phyloP scores from a whole-genome alignment of 2,329 filamentous ascomycete genomes.

The Alternaria panax region DNA sequence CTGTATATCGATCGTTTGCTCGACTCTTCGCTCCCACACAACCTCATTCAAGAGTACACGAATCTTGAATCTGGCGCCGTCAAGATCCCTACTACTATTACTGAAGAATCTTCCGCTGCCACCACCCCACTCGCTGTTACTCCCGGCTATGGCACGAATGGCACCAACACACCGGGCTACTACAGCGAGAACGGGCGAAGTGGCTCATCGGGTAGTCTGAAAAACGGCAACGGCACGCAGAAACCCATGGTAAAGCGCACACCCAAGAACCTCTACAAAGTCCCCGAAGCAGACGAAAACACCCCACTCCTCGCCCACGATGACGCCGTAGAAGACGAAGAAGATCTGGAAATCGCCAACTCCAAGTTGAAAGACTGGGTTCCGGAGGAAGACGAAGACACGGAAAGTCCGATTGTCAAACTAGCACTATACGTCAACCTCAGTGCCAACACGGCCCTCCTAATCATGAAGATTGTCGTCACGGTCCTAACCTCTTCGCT shows the following conservation, averaged over 20 bases:
- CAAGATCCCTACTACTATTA: constrained; percentile 75
- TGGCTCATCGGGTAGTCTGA: constrained; percentile 17
- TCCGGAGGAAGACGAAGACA: constrained; percentile 73
- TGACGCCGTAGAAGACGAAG: constrained; percentile 49
- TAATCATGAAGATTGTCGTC: constrained; percentile 79
- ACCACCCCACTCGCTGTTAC: constrained; percentile 27
- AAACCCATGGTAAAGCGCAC: constrained; percentile 59
- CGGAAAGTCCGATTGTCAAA: constrained; percentile 77
- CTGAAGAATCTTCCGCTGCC: constrained; percentile 65
- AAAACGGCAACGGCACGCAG: constrained; percentile 39
- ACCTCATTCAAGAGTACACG: constrained; percentile 89
- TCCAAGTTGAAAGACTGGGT: constrained; percentile 72
- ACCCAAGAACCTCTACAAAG: constrained; percentile 84
- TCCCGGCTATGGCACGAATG: constrained; percentile 9
- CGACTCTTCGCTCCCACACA: constrained; percentile 90
- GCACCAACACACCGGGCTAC: constrained; percentile 24
- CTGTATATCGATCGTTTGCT: constrained; percentile 90
- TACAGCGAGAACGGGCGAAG: constrained; percentile 20
- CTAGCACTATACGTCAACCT: constrained; percentile 89
- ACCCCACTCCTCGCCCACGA: constrained; percentile 64
- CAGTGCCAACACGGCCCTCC: constrained; percentile 75
- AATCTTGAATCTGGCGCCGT: constrained; percentile 65
- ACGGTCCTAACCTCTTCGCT: constrained; percentile 80
- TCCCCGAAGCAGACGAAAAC: constrained; percentile 67
- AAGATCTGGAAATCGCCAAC: constrained; percentile 53